Conservation (phyloP, 2,329 filamentous ascomycete species). For the Zelopaecilomyces penicillatus region DNA sequence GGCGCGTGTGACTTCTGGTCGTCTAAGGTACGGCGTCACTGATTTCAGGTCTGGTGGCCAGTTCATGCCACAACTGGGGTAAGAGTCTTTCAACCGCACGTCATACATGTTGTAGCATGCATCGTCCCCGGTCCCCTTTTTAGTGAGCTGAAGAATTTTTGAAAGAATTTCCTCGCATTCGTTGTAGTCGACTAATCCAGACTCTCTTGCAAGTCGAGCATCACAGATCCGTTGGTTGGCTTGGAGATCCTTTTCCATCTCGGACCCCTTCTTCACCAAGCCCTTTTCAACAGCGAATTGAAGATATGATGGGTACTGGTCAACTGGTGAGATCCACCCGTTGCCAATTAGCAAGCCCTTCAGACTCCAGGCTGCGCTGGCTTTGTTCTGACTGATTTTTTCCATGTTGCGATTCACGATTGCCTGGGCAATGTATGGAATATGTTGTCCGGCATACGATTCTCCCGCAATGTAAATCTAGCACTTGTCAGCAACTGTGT, state of each 20-base stretch:
- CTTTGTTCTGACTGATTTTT: constrained; percentile 20
- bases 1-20: constrained; percentile 67
- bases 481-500: background rate
- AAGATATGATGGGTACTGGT: constrained; percentile 86
- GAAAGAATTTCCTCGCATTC: constrained; percentile 72
- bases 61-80: constrained; percentile 87
- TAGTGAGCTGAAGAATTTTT: constrained; percentile 60
- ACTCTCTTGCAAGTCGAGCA: constrained; percentile 43
- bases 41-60: constrained; percentile 82
- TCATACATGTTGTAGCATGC: constrained; percentile 96
- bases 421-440: constrained; percentile 89
- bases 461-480: constrained; percentile 93
- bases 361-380: constrained; percentile 56
- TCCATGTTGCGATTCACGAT: constrained; percentile 80
- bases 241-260: constrained; percentile 57
- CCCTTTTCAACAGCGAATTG: constrained; percentile 71
- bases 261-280: constrained; percentile 59
- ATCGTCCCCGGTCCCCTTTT: constrained; percentile 41
- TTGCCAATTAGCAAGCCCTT: constrained; percentile 89
- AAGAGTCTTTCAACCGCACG: constrained; percentile 71
- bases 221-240: constrained; percentile 61
- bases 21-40: constrained; percentile 78
- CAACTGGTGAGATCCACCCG: constrained; percentile 85
- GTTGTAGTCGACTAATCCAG: constrained; percentile 51
- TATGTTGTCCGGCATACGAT: constrained; percentile 94